Conservation (phyloP, 441 rosid genomes). For the Jatropha multifida region DNA sequence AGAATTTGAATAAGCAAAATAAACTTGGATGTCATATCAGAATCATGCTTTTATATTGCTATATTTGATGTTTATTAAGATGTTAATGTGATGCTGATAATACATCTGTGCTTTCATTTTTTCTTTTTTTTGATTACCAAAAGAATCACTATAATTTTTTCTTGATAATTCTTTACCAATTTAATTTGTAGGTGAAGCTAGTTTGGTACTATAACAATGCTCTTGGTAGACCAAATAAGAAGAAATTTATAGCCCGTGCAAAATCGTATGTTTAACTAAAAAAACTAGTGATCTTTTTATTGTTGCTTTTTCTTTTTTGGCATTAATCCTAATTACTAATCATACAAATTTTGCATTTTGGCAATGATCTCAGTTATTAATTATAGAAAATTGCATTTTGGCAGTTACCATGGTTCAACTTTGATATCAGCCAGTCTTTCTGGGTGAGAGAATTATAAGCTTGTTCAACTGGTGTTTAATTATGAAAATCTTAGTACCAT, state of each 20-base stretch:
- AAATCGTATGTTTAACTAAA: constrained; percentile 53
- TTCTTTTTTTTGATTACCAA: background rate
- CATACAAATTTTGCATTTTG: constrained; percentile 2
- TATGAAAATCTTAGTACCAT: constrained; percentile 11
- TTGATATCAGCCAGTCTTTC: constrained; percentile 93
- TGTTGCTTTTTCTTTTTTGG: background rate
- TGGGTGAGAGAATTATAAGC: constrained; percentile 49
- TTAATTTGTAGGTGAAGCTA: constrained; percentile 64
- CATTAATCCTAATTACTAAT: constrained; percentile 16
- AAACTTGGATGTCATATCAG: background rate
- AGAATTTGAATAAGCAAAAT: background rate
- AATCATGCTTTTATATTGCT: background rate
- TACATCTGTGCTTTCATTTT: background rate
- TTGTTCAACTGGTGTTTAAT: constrained; percentile 6
- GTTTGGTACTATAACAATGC: constrained; percentile 93
- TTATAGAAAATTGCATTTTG: constrained; percentile 21
- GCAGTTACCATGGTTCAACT: constrained; percentile 96
- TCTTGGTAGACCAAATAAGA: constrained; percentile 81
- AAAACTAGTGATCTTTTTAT: background rate
- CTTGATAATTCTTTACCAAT: background rate
- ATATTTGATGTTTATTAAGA: background rate
- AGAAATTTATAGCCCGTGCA: constrained; percentile 76
- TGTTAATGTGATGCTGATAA: constrained; percentile 8
- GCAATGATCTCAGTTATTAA: constrained; percentile 15
- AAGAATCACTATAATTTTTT: background rate